Evolutionary conservation across 2,329 filamentous ascomycete genomes (phyloP).

Genomic region (Beauveria scarabaeidicola): DNA sequence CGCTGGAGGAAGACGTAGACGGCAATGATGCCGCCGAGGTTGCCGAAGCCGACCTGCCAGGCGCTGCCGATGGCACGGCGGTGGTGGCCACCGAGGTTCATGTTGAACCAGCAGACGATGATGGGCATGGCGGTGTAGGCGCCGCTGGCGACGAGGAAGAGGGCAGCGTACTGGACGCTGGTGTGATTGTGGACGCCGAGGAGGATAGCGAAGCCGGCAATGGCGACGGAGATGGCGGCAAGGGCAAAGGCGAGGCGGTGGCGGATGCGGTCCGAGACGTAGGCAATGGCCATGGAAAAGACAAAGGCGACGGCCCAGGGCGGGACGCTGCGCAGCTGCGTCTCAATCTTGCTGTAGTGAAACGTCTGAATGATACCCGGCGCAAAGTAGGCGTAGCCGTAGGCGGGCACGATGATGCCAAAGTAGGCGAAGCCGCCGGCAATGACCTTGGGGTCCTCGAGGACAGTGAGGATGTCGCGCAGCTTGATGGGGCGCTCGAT

Average conservation of each 20-base stretch:
- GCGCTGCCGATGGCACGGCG: slow-evolving; percentile 62
- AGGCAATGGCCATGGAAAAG: slow-evolving; percentile 69
- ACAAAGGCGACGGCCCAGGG: slow-evolving; percentile 63
- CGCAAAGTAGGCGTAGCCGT: slow-evolving; percentile 70
- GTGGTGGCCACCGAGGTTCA: slow-evolving; percentile 68
- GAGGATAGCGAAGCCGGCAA: slow-evolving; percentile 69
- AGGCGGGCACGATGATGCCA: slow-evolving; percentile 68
- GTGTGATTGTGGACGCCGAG: slow-evolving; percentile 61
- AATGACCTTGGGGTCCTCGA: slow-evolving; percentile 68
- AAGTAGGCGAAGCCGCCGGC: slow-evolving; percentile 75
- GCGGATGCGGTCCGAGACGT: slow-evolving; percentile 57
- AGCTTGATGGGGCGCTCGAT: slow-evolving; percentile 52
- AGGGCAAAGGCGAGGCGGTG: slow-evolving; percentile 71
- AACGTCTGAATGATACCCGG: slow-evolving; percentile 63
- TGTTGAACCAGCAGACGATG: slow-evolving; percentile 74
- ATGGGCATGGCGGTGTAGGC: slow-evolving; percentile 86
- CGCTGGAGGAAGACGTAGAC: slow-evolving; percentile 59
- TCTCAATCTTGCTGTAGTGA: slow-evolving; percentile 50
- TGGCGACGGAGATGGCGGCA: slow-evolving; percentile 61
- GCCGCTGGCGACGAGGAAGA: slow-evolving; percentile 76
- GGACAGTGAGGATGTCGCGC: slow-evolving; percentile 51
- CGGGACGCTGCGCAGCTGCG: slow-evolving; percentile 49
- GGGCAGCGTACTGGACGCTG: slow-evolving; percentile 62
- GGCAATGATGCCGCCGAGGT: slow-evolving; percentile 70
- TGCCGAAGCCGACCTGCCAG: slow-evolving; percentile 73